These are phyloP conservation scores for Fraxinus velutina DNA, from an alignment of 305 asterid genomes.

Conservation along the genomic window DNA sequence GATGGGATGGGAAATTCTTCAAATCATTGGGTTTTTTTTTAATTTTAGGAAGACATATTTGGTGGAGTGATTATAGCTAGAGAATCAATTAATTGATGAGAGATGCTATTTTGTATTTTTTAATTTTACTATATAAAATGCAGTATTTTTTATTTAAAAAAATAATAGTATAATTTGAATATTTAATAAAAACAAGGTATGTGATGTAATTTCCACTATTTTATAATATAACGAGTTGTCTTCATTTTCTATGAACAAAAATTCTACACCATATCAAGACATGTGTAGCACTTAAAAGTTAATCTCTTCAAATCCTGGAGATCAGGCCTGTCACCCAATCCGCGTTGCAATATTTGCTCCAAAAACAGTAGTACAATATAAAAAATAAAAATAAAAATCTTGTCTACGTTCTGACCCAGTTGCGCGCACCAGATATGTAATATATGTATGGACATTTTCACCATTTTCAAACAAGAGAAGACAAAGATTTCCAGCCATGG, in stretches of 20 bases:
- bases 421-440: not conserved
- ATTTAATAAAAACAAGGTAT: not conserved
- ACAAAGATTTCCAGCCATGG: conserved; percentile 9
- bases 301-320: not conserved
- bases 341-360: not conserved
- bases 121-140: not conserved
- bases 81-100: not conserved
- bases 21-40: not conserved
- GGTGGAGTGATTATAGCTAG: not conserved
- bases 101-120: not conserved
- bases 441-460: not conserved
- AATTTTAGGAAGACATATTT: too few species aligned
- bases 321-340: not conserved
- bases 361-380: not conserved
- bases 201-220: not conserved
- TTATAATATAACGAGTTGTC: not conserved
- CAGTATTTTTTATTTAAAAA: not conserved
- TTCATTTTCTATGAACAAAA: not conserved
- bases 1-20: not conserved
- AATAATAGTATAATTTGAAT: not conserved
- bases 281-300: not conserved
- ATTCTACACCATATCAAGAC: not conserved
- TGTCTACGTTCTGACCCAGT: not conserved
- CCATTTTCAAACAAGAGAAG: not conserved
- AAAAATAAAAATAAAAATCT: not conserved